Evolutionary conservation across 2,329 filamentous ascomycete species (phyloP).

Genomic region (Knufia petricola): DNA sequence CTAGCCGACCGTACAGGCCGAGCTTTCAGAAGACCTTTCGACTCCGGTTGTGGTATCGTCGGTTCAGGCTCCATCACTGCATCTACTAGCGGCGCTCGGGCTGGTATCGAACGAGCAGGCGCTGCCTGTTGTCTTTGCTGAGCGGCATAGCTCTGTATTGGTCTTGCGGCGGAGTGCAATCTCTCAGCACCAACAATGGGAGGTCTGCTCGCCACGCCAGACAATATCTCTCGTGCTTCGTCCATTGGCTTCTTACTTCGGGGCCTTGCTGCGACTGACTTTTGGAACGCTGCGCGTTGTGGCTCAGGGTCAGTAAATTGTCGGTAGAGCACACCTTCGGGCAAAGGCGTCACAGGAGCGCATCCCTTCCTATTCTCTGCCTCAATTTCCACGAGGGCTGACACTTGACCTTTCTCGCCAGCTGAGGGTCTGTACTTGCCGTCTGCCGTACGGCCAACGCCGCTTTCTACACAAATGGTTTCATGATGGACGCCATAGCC

Average conservation of each 20-base stretch:
- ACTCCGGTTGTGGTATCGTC: constrained; percentile 1
- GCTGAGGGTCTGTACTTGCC: constrained; percentile 33
- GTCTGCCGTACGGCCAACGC: constrained; percentile 35
- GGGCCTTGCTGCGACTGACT: constrained; percentile 14
- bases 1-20: constrained; percentile 23
- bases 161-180: constrained; percentile 9
- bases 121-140: constrained; percentile 37
- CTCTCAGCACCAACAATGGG: neutral
- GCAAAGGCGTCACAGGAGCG: constrained; percentile 37
- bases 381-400: constrained; percentile 38
- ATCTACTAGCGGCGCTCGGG: constrained; percentile 10
- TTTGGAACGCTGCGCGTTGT: constrained; percentile 31
- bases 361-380: constrained; percentile 37
- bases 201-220: neutral
- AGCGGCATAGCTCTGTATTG: constrained; percentile 35
- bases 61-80: neutral
- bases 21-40: constrained; percentile 22
- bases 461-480: constrained; percentile 36
- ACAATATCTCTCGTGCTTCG: constrained; percentile 6
- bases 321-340: constrained; percentile 37
- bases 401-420: constrained; percentile 38
- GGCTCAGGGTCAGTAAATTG: constrained; percentile 33
- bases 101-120: constrained; percentile 23
- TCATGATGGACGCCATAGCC: constrained; percentile 37
- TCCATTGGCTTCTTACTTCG: constrained; percentile 17